Conservation (phyloP, 139 green algal genomes). For the Micractinium sp. region DNA sequence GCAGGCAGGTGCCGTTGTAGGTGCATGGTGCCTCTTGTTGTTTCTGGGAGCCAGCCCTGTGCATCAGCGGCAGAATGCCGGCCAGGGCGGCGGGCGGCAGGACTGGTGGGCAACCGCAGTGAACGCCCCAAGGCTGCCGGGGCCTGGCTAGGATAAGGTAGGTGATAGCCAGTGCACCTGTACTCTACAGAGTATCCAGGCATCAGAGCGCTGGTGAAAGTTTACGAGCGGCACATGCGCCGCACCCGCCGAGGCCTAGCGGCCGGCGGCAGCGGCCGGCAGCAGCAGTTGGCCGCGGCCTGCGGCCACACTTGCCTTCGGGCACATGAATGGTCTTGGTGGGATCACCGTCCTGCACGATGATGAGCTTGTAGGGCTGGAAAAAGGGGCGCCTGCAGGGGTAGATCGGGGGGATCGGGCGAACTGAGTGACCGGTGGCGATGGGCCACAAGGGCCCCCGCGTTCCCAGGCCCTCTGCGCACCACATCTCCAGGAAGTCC, state of each 20-base stretch:
- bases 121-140: no score
- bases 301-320: slow-evolving; percentile 9
- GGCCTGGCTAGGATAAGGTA: no score
- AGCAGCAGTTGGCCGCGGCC: not conserved
- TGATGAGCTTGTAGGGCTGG: slow-evolving; percentile 90
- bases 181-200: not conserved
- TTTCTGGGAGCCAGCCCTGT: no score
- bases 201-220: not conserved
- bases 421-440: not conserved
- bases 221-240: not conserved
- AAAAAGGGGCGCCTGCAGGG: slow-evolving; percentile 83
- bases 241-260: no score
- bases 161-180: not conserved
- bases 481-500: slow-evolving; percentile 89
- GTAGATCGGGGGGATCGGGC: not conserved
- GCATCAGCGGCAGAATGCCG: no score
- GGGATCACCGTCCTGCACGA: slow-evolving; percentile 94
- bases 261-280: not conserved
- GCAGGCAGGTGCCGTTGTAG: no score
- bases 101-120: no score
- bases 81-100: no score
- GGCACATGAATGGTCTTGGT: slow-evolving; percentile 80
- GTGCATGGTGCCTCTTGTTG: no score
- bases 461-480: not conserved
- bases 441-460: not conserved